These are phyloP conservation scores for Pyrenopolyporus hunteri DNA, from an alignment of 495 filamentous ascomycete species.

Conservation along the genomic window DNA sequence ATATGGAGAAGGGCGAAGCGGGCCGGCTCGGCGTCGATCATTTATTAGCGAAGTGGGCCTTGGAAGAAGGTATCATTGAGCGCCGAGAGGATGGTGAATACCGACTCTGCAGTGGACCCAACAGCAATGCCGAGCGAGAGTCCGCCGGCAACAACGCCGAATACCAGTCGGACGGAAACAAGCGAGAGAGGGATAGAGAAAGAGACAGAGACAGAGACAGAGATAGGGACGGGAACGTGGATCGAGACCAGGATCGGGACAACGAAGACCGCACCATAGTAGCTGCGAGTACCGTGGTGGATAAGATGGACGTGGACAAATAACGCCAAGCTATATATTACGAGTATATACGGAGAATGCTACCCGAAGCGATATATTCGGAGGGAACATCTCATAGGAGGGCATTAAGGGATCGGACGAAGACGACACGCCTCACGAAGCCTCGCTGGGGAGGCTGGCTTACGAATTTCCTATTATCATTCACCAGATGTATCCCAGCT, in stretches of 20 bases:
- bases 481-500: slow-evolving; percentile 14
- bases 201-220: slow-evolving; percentile 3
- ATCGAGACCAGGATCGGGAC: slow-evolving; percentile 18
- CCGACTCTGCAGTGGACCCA: slow-evolving; percentile 49
- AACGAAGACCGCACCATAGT: slow-evolving; percentile 39
- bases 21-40: slow-evolving; percentile 56
- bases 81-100: slow-evolving; percentile 57
- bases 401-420: slow-evolving; percentile 5
- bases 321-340: slow-evolving; percentile 16
- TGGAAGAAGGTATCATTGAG: slow-evolving; percentile 64
- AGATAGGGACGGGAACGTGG: background rate
- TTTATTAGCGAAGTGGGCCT: slow-evolving; percentile 60
- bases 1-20: slow-evolving; percentile 74
- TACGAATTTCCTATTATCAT: slow-evolving; percentile 31
- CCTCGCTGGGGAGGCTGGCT: background rate
- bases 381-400: background rate
- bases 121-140: slow-evolving; percentile 40
- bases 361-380: slow-evolving; percentile 6
- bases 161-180: slow-evolving; percentile 37
- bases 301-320: slow-evolving; percentile 47
- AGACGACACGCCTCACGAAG: background rate
- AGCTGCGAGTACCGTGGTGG: slow-evolving; percentile 41
- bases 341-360: slow-evolving; percentile 2
- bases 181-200: slow-evolving; percentile 16
- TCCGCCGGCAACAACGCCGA: slow-evolving; percentile 31